Evolutionary conservation across 78 protist genomes (phyloP).

Genomic region (Dictyostelium citrinum): DNA sequence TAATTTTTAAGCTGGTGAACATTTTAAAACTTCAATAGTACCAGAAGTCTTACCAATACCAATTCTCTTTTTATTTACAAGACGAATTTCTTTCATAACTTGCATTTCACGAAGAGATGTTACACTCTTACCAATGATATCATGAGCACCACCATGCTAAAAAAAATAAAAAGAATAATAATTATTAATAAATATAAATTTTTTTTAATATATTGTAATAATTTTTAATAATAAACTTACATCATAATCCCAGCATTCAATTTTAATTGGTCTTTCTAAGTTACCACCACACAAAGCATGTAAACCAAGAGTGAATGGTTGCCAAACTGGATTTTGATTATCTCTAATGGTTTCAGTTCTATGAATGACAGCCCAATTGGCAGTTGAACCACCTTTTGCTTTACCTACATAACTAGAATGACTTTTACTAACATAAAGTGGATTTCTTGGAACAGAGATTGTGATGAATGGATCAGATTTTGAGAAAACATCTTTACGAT

Average conservation of each 20-base stretch:
- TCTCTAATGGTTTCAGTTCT: constrained; percentile 60
- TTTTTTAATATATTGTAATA: no score
- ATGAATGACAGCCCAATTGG: constrained; percentile 47
- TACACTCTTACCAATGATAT: constrained; percentile 42
- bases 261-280: constrained; percentile 60
- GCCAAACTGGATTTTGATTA: constrained; percentile 44
- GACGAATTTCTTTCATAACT: constrained; percentile 63
- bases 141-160: constrained; percentile 32
- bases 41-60: constrained; percentile 57
- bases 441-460: constrained; percentile 63
- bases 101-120: constrained; percentile 47
- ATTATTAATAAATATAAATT: neutral
- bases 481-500: constrained; percentile 61
- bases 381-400: constrained; percentile 47
- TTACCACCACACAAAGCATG: constrained; percentile 45
- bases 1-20: constrained; percentile 6
- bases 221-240: neutral
- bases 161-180: no score
- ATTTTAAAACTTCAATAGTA: constrained; percentile 13
- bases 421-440: neutral
- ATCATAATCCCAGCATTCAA: constrained; percentile 55
- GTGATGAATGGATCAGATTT: constrained; percentile 71
- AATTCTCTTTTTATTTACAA: constrained; percentile 52
- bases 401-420: neutral
- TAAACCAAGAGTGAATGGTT: constrained; percentile 50